These are phyloP conservation scores for Fusarium pseudograminearum DNA, from an alignment of 2,329 filamentous ascomycete species.

Conservation along the genomic window DNA sequence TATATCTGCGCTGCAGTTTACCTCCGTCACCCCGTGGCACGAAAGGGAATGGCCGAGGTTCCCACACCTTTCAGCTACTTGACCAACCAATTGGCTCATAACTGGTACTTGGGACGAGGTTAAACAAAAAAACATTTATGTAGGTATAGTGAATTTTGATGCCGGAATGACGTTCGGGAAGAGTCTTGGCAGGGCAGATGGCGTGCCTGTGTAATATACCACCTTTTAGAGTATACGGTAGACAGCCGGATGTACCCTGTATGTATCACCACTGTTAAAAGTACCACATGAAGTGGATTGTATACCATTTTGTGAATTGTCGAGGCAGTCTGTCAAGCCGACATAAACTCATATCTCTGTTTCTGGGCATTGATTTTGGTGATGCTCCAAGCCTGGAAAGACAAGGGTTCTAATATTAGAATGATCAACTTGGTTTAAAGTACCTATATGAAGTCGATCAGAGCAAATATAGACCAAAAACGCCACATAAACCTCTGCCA, in stretches of 20 bases:
- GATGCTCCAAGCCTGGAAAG: neutral
- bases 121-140: conserved; percentile 55
- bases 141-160: conserved; percentile 8
- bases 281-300: conserved; percentile 23
- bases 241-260: conserved; percentile 47
- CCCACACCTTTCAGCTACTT: conserved; percentile 82
- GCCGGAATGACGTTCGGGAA: conserved; percentile 26
- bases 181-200: conserved; percentile 40
- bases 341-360: neutral
- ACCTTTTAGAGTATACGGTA: conserved; percentile 50
- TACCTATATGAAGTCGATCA: neutral
- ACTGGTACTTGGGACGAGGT: conserved; percentile 90
- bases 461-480: too few species aligned
- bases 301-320: neutral
- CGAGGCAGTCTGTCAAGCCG: neutral
- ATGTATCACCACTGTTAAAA: conserved; percentile 49
- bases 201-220: conserved; percentile 50
- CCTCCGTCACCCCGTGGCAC: conserved; percentile 90
- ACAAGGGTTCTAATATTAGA: neutral
- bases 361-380: neutral
- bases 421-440: neutral
- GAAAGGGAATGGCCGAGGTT: conserved; percentile 82
- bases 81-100: conserved; percentile 85
- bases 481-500: too few species aligned
- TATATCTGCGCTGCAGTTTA: conserved; percentile 97